Percentiles rank a stretch among this genome's conserved stretches.
These are phyloP conservation scores for Suhomyces sp. DNA, from an alignment of 805 yeast species.

Conservation along the genomic window DNA sequence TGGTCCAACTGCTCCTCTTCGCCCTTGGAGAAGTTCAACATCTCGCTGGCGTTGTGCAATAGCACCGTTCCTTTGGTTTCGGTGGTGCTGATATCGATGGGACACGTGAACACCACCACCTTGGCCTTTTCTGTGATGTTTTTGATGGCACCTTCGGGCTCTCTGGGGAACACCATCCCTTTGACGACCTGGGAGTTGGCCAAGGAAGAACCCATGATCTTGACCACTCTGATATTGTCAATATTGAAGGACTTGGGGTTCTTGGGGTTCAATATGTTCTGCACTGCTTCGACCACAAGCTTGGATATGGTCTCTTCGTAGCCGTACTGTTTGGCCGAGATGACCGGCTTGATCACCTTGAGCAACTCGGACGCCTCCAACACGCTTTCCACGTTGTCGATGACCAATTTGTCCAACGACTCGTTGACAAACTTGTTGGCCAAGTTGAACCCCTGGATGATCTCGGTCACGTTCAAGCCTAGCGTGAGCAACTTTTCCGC, in stretches of 20 bases:
- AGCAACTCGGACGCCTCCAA: slow-evolving; percentile 52
- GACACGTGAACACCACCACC: slow-evolving; percentile 91
- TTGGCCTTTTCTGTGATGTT: slow-evolving; percentile 59
- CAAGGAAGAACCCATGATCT: slow-evolving; percentile 90
- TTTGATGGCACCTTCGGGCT: slow-evolving; percentile 91
- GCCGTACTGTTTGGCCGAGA: slow-evolving; percentile 92
- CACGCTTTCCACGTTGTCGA: slow-evolving; percentile 60
- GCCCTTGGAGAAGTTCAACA: slow-evolving; percentile 93
- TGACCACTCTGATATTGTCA: slow-evolving; percentile 91
- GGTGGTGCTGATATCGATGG: slow-evolving; percentile 92
- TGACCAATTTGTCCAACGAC: slow-evolving; percentile 62
- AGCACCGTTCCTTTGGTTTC: slow-evolving; percentile 98
- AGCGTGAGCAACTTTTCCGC: slow-evolving; percentile 81
- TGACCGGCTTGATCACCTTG: slow-evolving; percentile 80
- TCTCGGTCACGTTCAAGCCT: slow-evolving; percentile 90
- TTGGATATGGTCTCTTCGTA: slow-evolving; percentile 72
- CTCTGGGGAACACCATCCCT: slow-evolving; percentile 98
- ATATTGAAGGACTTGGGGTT: slow-evolving; percentile 73
- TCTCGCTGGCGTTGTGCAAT: slow-evolving; percentile 92
- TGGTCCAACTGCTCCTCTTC: slow-evolving; percentile 92
- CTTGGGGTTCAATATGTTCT: slow-evolving; percentile 66
- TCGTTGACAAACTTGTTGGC: slow-evolving; percentile 76
- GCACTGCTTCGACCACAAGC: slow-evolving; percentile 81
- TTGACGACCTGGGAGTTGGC: slow-evolving; percentile 73
- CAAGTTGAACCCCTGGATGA: slow-evolving; percentile 85